Base-by-base conservation (phyloP, 106 monocot species). In the Hemerocallis citrina region DNA sequence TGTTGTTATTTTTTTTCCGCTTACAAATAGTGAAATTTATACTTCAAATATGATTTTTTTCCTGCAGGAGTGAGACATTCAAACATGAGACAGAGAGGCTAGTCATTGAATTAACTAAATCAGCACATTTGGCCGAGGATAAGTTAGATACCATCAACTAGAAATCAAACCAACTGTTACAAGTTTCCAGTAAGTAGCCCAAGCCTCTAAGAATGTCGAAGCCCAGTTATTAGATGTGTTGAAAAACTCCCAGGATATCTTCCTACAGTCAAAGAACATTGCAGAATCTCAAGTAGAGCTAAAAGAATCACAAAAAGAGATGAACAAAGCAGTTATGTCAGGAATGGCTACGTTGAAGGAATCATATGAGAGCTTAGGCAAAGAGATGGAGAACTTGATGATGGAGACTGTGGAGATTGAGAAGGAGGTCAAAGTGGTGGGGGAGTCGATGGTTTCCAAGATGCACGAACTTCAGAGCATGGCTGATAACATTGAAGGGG, bases 381-480 rank as follows among this genome's bases (percentile, higher is more conserved):
- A 74, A 30, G 86, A 73, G 12, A 81, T 96, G 83, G 64, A 77
- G 14, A 78, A 72, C n/a, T 42, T 96, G 56, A 81, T 42, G 74
- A 33, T 54, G 12, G 90, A 84, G 32, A 65, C 95, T 12, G 27
- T 31, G 1, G 60, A 73, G 23, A 84, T 96, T 19, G 81, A 84
- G 39, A 81, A 28, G 41, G 78, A 77, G 57, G 71, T 96, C 23
- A 70, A 43, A 37, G 72, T 60, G 4, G 79, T 91, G 4, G 81
- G 96, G 4, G 74, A 72, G 8, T 56, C 69, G 10, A 85, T 96
- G 90, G 67, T 74, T 52, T 63, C 74, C 0, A 84, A 79, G 70
- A 96, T 96, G 96, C 64, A 67, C n/a, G 72, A 67, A n/a, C 74
- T 96, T 45, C 90, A 96, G 43, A 79, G 17, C 59, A 84, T 81